These are phyloP conservation scores for Russula earlei DNA, from an alignment of 768 basidiomycete species.

Conservation along the genomic window DNA sequence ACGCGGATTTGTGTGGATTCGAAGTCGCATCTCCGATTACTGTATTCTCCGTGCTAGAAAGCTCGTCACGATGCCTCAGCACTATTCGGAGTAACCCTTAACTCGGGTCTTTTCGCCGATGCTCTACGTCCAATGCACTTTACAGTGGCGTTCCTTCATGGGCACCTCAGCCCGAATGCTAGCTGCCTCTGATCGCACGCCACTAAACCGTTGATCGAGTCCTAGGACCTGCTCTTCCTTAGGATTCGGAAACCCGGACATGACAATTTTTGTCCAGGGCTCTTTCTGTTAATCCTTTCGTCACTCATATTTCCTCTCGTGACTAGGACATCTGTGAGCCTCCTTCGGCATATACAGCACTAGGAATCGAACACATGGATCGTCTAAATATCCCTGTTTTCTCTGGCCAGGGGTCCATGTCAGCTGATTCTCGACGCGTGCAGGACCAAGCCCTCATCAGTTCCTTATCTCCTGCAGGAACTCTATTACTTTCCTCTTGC, in stretches of 20 bases:
- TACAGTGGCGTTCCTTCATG: neutral
- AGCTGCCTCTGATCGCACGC: neutral
- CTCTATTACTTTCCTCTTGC: constrained; percentile 42
- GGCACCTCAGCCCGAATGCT: neutral
- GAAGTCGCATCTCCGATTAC: neutral
- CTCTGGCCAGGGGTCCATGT: constrained; percentile 44
- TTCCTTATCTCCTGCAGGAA: constrained; percentile 33
- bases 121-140: neutral
- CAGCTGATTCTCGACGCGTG: constrained; percentile 26
- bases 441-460: constrained; percentile 34
- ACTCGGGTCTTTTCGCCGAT: neutral
- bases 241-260: neutral
- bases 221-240: neutral
- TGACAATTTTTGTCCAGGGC: neutral
- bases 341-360: neutral
- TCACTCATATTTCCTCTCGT: neutral
- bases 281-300: neutral
- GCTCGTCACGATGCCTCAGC: neutral
- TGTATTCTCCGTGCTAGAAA: neutral
- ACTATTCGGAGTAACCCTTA: neutral
- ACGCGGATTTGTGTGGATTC: neutral
- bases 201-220: neutral
- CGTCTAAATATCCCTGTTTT: constrained; percentile 39
- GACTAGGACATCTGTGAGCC: neutral
- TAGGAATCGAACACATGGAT: neutral